phyloP scores from a whole-genome alignment of 1,284 basidiomycete genomes.

The Albatrellus sp. region DNA sequence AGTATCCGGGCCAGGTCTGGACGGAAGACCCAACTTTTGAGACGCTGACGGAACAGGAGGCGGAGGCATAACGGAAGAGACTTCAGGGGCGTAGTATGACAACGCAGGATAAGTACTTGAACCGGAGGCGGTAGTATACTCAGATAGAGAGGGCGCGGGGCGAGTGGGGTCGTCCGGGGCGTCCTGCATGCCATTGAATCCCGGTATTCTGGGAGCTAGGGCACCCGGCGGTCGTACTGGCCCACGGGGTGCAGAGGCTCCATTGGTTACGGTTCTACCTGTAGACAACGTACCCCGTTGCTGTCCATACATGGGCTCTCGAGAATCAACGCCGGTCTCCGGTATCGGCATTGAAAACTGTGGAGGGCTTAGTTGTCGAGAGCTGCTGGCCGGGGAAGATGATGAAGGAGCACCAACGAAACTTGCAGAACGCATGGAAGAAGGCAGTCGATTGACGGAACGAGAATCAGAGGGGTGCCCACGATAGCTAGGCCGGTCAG shows the following conservation, averaged over 20 bases:
- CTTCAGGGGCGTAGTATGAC: background rate
- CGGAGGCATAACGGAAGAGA: conserved; percentile 4
- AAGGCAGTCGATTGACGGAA: background rate
- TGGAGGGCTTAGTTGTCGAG: conserved; percentile 6
- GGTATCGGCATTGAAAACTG: conserved; percentile 8
- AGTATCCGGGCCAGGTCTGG: background rate
- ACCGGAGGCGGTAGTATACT: background rate
- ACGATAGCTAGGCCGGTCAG: background rate
- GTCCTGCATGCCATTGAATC: conserved; percentile 11
- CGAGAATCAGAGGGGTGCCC: conserved; percentile 11
- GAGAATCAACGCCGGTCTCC: conserved; percentile 1
- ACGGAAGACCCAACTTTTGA: background rate
- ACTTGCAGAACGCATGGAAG: conserved; percentile 8
- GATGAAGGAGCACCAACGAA: conserved; percentile 9
- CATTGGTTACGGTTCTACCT: conserved; percentile 7
- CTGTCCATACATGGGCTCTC: conserved; percentile 5
- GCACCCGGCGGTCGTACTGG: conserved; percentile 22
- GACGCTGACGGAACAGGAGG: conserved; percentile 7
- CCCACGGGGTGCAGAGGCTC: conserved; percentile 2
- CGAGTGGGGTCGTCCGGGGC: conserved; percentile 1
- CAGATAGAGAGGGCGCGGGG: conserved; percentile 1
- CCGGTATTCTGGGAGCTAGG: conserved; percentile 20
- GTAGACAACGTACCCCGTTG: conserved; percentile 4
- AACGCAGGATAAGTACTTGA: background rate
- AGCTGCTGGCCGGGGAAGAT: conserved; percentile 4